phyloP scores from a whole-genome alignment of 106 monocot genomes.

The Dioscorea alata region DNA sequence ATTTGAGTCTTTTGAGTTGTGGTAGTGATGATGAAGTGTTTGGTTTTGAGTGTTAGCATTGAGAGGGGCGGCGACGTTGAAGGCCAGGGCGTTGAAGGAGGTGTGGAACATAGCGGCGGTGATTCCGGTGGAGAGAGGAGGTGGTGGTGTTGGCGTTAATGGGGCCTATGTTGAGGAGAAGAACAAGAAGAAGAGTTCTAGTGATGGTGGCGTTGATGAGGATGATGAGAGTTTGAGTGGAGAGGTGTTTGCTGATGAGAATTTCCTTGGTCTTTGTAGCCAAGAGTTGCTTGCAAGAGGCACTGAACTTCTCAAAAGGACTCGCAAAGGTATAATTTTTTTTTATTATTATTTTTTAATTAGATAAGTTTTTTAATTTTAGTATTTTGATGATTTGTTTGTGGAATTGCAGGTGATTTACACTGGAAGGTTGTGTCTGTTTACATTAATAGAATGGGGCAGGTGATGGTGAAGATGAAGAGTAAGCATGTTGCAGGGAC shows the following conservation, averaged over 20 bases:
- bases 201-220: neutral
- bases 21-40: too few species aligned
- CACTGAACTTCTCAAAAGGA: constrained; percentile 84
- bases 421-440: constrained; percentile 90
- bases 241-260: constrained; percentile 38
- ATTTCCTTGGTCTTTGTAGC: constrained; percentile 69
- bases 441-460: constrained; percentile 68
- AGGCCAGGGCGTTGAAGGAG: constrained; percentile 87
- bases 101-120: constrained; percentile 97
- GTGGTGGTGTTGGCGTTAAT: neutral
- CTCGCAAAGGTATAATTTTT: constrained; percentile 55
- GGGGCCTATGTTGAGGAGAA: neutral
- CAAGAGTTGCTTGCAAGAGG: constrained; percentile 83
- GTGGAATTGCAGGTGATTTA: constrained; percentile 47
- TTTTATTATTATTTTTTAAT: too few species aligned
- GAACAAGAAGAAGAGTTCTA: constrained; percentile 15
- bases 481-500: constrained; percentile 89
- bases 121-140: constrained; percentile 84
- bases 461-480: constrained; percentile 96
- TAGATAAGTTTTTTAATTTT: too few species aligned
- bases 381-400: neutral
- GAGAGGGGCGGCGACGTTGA: constrained; percentile 81
- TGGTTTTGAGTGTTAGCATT: constrained; percentile 33
- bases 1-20: too few species aligned
- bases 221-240: constrained; percentile 27